Conservation (phyloP, 225 moss, liverwort and hornwort species). For the Ulota crispa region DNA sequence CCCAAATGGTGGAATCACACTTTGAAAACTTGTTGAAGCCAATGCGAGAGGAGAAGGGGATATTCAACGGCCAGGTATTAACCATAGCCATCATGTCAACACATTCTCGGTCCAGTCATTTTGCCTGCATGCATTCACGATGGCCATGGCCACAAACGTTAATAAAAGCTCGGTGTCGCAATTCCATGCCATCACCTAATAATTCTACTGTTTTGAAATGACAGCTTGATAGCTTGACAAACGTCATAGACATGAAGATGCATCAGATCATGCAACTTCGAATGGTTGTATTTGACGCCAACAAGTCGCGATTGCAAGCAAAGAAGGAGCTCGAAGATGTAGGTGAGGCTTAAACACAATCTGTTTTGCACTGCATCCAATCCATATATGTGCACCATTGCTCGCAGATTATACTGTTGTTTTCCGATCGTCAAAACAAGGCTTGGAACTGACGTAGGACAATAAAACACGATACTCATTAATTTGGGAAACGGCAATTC, state of each 20-base stretch:
- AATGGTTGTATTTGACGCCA: conserved; percentile 55
- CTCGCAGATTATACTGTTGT: not conserved
- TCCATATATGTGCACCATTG: not conserved
- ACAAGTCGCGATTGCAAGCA: conserved; percentile 70
- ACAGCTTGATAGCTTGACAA: conserved; percentile 70
- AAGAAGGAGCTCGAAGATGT: conserved; percentile 89
- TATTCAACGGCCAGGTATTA: conserved; percentile 60
- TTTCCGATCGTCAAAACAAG: not conserved
- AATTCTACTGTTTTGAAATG: conserved; percentile 13
- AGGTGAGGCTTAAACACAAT: conserved; percentile 56
- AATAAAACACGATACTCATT: too few species aligned
- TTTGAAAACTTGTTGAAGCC: conserved; percentile 59
- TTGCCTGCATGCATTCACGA: not conserved
- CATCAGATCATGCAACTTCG: conserved; percentile 62
- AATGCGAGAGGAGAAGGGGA: conserved; percentile 71
- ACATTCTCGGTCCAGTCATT: not conserved
- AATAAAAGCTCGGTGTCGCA: not conserved
- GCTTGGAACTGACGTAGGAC: not conserved
- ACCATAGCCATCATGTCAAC: not conserved
- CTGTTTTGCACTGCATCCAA: not conserved
- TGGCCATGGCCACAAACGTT: not conserved
- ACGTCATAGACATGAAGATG: conserved; percentile 51
- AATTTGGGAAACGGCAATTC: too few species aligned
- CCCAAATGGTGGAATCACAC: conserved; percentile 55
- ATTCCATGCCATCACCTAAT: not conserved